These are phyloP conservation scores for Phaeolepiota aurea DNA, from an alignment of 768 basidiomycete genomes.

Conservation along the genomic window DNA sequence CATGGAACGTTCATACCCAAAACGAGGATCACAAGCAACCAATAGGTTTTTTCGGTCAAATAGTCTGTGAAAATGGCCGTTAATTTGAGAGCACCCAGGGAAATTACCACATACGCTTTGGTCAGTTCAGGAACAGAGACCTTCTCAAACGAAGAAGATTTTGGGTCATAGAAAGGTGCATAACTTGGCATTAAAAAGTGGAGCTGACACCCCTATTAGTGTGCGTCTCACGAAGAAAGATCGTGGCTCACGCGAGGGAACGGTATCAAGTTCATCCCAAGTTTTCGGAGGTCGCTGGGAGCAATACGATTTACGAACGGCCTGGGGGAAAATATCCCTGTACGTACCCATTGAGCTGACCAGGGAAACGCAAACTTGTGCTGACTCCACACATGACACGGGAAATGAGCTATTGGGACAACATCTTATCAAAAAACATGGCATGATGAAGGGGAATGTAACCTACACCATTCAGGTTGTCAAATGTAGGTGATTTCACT, in stretches of 20 bases:
- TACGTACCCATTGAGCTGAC: conserved; percentile 78
- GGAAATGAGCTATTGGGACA: conserved; percentile 68
- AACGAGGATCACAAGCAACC: conserved; percentile 75
- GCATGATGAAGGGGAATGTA: background rate
- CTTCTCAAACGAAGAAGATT: conserved; percentile 51
- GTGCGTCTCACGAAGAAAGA: conserved; percentile 2
- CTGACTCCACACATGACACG: conserved; percentile 94
- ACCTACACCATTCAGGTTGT: conserved; percentile 62
- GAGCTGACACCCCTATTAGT: conserved; percentile 37
- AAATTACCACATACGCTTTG: conserved; percentile 41
- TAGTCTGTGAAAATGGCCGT: conserved; percentile 33
- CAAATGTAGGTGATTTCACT: conserved; percentile 53
- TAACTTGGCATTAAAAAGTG: conserved; percentile 97
- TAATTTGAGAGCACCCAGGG: background rate
- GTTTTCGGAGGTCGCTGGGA: conserved; percentile 72
- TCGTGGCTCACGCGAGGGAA: conserved; percentile 74
- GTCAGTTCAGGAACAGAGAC: conserved; percentile 64
- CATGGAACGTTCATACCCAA: conserved; percentile 47
- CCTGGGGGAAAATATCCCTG: background rate
- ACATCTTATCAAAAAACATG: too few relatives aligned
- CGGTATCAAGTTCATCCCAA: conserved; percentile 90
- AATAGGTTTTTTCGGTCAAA: conserved; percentile 78
- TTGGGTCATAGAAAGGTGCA: conserved; percentile 76
- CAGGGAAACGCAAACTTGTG: conserved; percentile 89
- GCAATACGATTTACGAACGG: conserved; percentile 5